A percentile compares a stretch with the other conserved stretches of the same genome.
phyloP scores from a whole-genome alignment of 2,329 filamentous ascomycete genomes.

The Botrytis galanthina region DNA sequence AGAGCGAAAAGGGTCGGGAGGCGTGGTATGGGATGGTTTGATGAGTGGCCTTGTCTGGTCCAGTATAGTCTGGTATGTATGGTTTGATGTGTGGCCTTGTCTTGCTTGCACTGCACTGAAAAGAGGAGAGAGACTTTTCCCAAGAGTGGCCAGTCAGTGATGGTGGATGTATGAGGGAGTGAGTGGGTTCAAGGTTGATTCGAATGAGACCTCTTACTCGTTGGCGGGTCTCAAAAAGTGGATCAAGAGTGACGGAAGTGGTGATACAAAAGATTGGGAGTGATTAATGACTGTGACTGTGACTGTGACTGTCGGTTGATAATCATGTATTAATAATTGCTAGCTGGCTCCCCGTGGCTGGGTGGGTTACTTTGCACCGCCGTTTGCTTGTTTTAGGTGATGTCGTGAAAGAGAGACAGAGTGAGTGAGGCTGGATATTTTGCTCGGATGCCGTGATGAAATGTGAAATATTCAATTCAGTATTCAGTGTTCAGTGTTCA shows the following conservation, averaged over 20 bases:
- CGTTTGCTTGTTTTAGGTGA: not conserved
- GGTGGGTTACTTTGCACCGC: not conserved
- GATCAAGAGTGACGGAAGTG: slow-evolving; percentile 2
- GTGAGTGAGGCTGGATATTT: not conserved
- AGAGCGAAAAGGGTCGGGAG: not conserved
- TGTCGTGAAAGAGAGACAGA: not conserved
- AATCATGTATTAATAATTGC: too few relatives aligned
- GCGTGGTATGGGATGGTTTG: not conserved
- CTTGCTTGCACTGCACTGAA: not conserved
- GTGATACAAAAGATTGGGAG: slow-evolving; percentile 1
- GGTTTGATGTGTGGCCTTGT: not conserved
- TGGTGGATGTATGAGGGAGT: not conserved
- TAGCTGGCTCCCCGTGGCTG: not conserved
- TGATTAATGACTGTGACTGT: not conserved
- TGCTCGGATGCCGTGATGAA: not conserved
- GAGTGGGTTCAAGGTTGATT: not conserved
- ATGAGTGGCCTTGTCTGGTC: too few relatives aligned
- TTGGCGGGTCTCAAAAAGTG: not conserved
- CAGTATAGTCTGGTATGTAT: not conserved
- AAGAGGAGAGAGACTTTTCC: not conserved
- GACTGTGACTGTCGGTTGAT: not conserved
- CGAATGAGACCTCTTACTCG: not conserved
- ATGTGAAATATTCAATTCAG: not conserved
- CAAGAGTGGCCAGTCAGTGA: not conserved
- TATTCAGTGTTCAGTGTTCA: too few relatives aligned